A percentile compares a stretch with the other conserved stretches of the same genome.
Conservation (phyloP, 192 early-diverging fungal genomes). For the Gryganskiella cystojenkinii region DNA sequence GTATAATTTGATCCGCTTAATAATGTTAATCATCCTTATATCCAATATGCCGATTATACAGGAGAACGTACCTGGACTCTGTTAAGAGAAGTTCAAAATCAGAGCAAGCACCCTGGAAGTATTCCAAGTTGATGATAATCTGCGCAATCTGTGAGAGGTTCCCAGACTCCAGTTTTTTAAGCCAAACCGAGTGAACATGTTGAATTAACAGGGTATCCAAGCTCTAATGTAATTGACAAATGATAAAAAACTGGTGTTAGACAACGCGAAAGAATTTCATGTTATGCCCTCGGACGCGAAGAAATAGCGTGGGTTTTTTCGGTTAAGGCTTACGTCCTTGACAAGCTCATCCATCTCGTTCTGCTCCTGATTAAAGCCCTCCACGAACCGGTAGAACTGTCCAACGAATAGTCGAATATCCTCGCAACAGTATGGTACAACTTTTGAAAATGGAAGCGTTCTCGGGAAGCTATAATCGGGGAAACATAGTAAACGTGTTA, state of each 20-base stretch:
- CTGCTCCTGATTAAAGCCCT: conserved; percentile 84
- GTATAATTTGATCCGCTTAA: not conserved
- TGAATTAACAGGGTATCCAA: conserved; percentile 78
- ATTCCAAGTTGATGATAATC: conserved; percentile 86
- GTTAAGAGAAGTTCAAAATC: conserved; percentile 84
- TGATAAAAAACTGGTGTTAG: too few species aligned
- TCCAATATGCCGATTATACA: not conserved
- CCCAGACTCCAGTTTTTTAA: conserved; percentile 71
- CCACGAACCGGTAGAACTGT: conserved; percentile 87
- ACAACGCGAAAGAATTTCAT: too few species aligned
- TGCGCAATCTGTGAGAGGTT: conserved; percentile 88
- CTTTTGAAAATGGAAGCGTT: conserved; percentile 83
- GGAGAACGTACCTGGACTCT: conserved; percentile 60
- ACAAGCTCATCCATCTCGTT: conserved; percentile 90
- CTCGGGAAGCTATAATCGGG: conserved; percentile 71
- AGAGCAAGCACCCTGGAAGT: conserved; percentile 70
- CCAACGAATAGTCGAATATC: conserved; percentile 77
- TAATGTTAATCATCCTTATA: not conserved
- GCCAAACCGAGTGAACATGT: conserved; percentile 73
- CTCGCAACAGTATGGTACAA: conserved; percentile 76
- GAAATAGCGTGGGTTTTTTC: too few species aligned
- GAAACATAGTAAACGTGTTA: not conserved
- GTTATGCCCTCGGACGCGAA: too few species aligned
- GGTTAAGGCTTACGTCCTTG: conserved; percentile 72
- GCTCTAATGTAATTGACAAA: conserved; percentile 39